These are phyloP conservation scores for Cryptococcus sp. DNA, from an alignment of 1,284 basidiomycete species.

Conservation along the genomic window DNA sequence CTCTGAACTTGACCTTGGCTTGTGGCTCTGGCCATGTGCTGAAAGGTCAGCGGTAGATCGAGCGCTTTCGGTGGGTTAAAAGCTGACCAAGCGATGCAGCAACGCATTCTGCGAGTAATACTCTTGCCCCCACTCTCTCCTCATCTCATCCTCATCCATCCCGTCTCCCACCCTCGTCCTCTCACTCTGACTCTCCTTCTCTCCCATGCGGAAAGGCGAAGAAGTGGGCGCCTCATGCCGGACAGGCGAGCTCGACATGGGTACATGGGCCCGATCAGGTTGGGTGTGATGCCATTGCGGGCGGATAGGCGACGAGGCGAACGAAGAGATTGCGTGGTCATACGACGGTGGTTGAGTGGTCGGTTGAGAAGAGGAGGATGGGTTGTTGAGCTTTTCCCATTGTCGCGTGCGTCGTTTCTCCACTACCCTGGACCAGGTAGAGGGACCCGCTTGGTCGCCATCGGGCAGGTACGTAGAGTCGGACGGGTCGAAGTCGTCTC, in stretches of 20 bases:
- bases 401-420: conserved; percentile 27
- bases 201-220: conserved; percentile 18
- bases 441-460: not conserved
- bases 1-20: too few species aligned
- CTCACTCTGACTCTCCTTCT: not conserved
- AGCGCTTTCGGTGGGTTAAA: not conserved
- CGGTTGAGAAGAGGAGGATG: not conserved
- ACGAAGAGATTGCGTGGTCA: too few species aligned
- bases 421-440: conserved; percentile 4
- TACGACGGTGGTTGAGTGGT: not conserved
- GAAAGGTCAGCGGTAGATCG: not conserved
- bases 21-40: conserved; percentile 3
- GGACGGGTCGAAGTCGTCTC: not conserved
- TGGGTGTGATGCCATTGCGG: not conserved
- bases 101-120: conserved; percentile 29
- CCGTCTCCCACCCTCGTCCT: conserved; percentile 5
- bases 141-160: conserved; percentile 26
- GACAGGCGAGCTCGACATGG: conserved; percentile 33
- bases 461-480: not conserved
- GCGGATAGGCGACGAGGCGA: not conserved
- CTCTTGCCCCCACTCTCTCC: conserved; percentile 29
- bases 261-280: not conserved
- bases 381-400: conserved; percentile 26
- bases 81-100: conserved; percentile 25
- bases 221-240: conserved; percentile 23